These are phyloP conservation scores for Aquilaria agallochum DNA, from an alignment of 441 rosid genomes.

Conservation along the genomic window DNA sequence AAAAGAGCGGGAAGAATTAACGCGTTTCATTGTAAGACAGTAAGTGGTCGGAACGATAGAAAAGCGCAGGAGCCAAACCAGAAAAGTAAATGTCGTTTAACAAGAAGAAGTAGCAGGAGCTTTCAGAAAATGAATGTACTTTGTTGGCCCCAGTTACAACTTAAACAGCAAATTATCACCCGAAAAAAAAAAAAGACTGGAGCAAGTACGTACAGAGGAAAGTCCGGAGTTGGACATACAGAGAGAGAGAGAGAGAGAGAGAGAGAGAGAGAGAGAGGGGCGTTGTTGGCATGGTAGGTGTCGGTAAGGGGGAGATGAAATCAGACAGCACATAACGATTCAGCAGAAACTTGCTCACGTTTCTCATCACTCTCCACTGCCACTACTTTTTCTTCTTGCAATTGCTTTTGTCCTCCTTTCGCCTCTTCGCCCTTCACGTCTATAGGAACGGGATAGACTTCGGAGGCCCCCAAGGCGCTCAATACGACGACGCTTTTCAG, in stretches of 20 bases:
- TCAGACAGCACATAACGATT: constrained; percentile 25
- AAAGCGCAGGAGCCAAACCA: too few species aligned
- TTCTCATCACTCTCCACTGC: constrained; percentile 14
- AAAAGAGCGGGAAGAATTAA: too few species aligned
- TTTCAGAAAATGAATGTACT: too few species aligned
- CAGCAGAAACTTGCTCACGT: constrained; percentile 15
- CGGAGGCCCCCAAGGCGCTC: constrained; percentile 36
- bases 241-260: neutral
- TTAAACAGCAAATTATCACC: too few species aligned
- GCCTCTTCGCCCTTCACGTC: constrained; percentile 11
- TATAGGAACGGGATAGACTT: constrained; percentile 31
- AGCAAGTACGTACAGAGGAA: constrained; percentile 3
- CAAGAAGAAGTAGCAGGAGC: too few species aligned
- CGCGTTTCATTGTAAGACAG: too few species aligned
- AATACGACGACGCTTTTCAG: constrained; percentile 27
- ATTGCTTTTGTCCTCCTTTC: constrained; percentile 16
- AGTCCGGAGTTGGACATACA: neutral
- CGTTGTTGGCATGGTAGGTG: neutral
- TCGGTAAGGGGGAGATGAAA: neutral
- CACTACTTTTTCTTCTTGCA: constrained; percentile 12
- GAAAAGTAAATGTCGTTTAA: too few species aligned
- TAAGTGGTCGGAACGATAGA: too few species aligned
- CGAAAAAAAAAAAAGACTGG: neutral
- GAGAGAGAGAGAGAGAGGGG: neutral
- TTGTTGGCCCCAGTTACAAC: too few species aligned